These are phyloP conservation scores for Leishmania lainsoni DNA, from an alignment of 208 protist species.

Conservation along the genomic window DNA sequence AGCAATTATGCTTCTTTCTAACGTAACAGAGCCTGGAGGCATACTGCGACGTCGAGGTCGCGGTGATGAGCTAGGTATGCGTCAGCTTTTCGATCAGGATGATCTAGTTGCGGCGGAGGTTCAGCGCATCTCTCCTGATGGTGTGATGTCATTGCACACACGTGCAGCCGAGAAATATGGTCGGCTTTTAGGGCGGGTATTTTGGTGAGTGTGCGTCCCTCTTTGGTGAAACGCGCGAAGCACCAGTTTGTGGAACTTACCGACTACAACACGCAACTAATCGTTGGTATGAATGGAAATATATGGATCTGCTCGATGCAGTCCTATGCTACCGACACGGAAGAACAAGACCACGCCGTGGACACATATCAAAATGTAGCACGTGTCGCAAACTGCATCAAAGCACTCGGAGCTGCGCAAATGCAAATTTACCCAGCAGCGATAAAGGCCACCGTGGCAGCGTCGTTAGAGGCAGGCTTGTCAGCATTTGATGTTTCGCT, in stretches of 20 bases:
- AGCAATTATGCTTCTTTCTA: constrained; percentile 95
- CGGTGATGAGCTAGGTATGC: constrained; percentile 95
- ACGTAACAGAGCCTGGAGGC: constrained; percentile 97
- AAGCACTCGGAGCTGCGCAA: constrained; percentile 40
- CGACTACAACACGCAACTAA: constrained; percentile 34
- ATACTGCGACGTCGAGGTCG: constrained; percentile 92
- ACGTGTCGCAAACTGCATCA: constrained; percentile 81
- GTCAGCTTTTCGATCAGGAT: constrained; percentile 95
- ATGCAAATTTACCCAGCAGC: constrained; percentile 64
- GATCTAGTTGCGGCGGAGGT: constrained; percentile 97
- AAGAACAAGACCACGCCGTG: constrained; percentile 19
- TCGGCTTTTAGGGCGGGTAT: constrained; percentile 57
- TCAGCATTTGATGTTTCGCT: constrained; percentile 63
- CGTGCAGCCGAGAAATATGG: constrained; percentile 87
- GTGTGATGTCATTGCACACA: constrained; percentile 95
- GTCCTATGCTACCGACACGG: neutral
- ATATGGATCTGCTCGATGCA: constrained; percentile 81
- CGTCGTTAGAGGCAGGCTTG: constrained; percentile 53
- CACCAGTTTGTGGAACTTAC: constrained; percentile 78
- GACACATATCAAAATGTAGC: constrained; percentile 51
- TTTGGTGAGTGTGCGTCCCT: constrained; percentile 67
- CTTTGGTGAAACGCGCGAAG: constrained; percentile 74
- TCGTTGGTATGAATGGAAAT: constrained; percentile 89
- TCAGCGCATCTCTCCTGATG: constrained; percentile 91
- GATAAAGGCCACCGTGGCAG: constrained; percentile 56